These are phyloP conservation scores for Mycosphaerella arachidis DNA, from an alignment of 2,329 filamentous ascomycete genomes.

Conservation along the genomic window DNA sequence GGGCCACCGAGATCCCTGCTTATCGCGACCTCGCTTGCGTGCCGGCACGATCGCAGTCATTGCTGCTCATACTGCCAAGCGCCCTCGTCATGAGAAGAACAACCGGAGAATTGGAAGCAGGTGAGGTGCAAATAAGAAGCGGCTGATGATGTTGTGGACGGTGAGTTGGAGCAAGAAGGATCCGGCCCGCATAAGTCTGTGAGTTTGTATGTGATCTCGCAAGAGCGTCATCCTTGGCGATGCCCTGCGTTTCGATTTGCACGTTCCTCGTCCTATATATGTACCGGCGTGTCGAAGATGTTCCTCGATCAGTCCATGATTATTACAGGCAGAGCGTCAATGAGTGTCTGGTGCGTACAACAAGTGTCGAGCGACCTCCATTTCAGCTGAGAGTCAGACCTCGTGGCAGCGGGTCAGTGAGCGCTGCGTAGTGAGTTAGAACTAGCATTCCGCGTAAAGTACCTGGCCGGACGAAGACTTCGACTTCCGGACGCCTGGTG, in stretches of 20 bases:
- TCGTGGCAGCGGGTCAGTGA: too few species aligned
- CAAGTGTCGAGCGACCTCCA: too few species aligned
- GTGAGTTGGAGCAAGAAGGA: neutral
- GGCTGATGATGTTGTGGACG: neutral
- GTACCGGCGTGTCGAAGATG: too few species aligned
- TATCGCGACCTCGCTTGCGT: neutral
- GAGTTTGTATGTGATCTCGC: neutral
- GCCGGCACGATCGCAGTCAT: neutral
- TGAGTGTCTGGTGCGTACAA: neutral
- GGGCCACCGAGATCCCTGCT: neutral
- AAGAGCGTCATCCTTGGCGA: neutral
- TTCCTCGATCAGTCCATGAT: too few species aligned
- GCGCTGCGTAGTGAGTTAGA: too few species aligned
- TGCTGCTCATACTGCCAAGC: neutral
- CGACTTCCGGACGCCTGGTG: too few species aligned
- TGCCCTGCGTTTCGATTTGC: neutral
- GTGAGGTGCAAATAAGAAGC: neutral
- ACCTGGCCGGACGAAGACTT: too few species aligned
- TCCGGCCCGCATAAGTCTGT: neutral
- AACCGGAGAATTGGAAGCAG: neutral
- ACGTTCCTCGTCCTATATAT: too few species aligned
- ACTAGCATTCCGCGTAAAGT: too few species aligned
- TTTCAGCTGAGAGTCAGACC: too few species aligned
- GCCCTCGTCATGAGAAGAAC: too few species aligned
- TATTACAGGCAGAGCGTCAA: neutral